phyloP scores from a whole-genome alignment of 495 filamentous ascomycete species.

The Hypoxylon perforatum region DNA sequence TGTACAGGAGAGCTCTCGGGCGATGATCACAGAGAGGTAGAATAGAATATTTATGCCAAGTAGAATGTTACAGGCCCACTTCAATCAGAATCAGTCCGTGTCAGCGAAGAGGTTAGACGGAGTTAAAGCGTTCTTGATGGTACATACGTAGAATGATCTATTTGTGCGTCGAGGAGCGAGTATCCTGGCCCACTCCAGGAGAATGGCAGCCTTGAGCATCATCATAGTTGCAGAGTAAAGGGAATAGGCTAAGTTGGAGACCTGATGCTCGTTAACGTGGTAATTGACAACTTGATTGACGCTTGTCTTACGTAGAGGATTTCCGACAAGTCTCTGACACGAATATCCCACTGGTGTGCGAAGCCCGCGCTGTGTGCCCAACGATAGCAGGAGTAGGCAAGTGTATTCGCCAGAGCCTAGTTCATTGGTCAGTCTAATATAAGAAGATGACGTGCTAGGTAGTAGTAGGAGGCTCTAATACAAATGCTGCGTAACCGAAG shows the following conservation, averaged over 20 bases:
- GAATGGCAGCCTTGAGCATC: slow-evolving; percentile 43
- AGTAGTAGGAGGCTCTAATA: too few species aligned
- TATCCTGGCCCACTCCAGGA: slow-evolving; percentile 44
- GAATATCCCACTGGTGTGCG: slow-evolving; percentile 16
- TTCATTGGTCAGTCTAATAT: too few species aligned
- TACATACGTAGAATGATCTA: slow-evolving; percentile 30
- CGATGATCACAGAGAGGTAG: slow-evolving; percentile 53
- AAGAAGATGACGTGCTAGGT: too few species aligned
- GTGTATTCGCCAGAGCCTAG: too few species aligned
- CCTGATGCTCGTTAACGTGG: neutral
- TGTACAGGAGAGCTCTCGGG: slow-evolving; percentile 54
- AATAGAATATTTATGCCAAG: slow-evolving; percentile 54
- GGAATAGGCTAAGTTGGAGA: slow-evolving; percentile 23
- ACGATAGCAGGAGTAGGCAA: too few species aligned
- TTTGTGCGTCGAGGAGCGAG: slow-evolving; percentile 32
- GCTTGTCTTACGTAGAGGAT: neutral
- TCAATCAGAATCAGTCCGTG: too few species aligned
- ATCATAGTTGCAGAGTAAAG: slow-evolving; percentile 33
- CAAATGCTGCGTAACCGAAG: too few species aligned
- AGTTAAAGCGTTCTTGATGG: too few species aligned
- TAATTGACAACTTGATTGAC: neutral
- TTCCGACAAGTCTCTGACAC: slow-evolving; percentile 1
- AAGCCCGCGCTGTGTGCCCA: too few species aligned
- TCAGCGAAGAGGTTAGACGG: too few species aligned
- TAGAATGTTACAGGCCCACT: slow-evolving; percentile 43